Conservation (phyloP, 2,329 filamentous ascomycete genomes). For the Penicillium sp. region DNA sequence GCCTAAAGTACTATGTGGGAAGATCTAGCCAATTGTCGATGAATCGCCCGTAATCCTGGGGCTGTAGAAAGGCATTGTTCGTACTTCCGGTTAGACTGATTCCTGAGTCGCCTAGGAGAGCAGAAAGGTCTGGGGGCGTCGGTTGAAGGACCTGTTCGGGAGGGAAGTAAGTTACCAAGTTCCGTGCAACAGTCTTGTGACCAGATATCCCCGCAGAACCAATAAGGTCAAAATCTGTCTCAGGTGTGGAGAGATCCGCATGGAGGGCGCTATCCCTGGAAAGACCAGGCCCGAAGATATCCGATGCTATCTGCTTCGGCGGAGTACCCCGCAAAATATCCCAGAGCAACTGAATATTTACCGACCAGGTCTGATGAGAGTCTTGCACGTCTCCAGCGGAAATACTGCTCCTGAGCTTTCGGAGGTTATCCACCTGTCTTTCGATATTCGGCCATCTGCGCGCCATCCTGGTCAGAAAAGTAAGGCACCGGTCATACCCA, state of each 20-base stretch:
- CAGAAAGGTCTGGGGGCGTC: slow-evolving; percentile 11
- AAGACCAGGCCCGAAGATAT: slow-evolving; percentile 7
- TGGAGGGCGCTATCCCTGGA: slow-evolving; percentile 6
- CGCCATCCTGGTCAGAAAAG: slow-evolving; percentile 40
- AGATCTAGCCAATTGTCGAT: slow-evolving; percentile 17
- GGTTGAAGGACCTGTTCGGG: slow-evolving; percentile 12
- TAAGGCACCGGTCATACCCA: slow-evolving; percentile 47
- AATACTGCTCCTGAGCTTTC: slow-evolving; percentile 7
- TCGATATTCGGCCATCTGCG: slow-evolving; percentile 43
- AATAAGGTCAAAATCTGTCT: slow-evolving; percentile 12
- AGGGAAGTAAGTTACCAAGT: slow-evolving; percentile 14
- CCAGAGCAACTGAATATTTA: slow-evolving; percentile 12
- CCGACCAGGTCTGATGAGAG: slow-evolving; percentile 21
- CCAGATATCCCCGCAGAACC: slow-evolving; percentile 15
- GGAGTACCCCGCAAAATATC: slow-evolving; percentile 5
- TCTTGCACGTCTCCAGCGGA: slow-evolving; percentile 13
- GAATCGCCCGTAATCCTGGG: slow-evolving; percentile 14
- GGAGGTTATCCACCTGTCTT: slow-evolving; percentile 15
- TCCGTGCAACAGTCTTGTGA: slow-evolving; percentile 13
- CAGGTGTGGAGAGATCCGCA: background rate
- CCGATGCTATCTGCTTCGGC: slow-evolving; percentile 1
- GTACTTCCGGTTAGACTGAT: background rate
- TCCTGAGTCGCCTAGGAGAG: slow-evolving; percentile 8
- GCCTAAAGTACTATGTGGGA: background rate
- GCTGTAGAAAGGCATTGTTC: slow-evolving; percentile 10